Evolutionary conservation across 257 asterid genomes (phyloP).

Genomic region (Scutellaria baicalensis): DNA sequence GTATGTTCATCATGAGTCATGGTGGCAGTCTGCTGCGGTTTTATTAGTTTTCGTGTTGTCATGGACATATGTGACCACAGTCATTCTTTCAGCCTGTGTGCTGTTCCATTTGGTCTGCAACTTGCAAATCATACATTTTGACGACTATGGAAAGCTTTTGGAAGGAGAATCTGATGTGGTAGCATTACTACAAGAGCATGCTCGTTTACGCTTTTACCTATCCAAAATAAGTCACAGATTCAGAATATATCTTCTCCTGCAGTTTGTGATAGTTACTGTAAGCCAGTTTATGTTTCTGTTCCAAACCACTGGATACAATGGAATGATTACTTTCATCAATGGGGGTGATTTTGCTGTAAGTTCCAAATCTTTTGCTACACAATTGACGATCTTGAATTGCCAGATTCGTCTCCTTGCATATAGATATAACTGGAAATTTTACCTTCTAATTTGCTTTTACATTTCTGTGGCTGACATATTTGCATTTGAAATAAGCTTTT

Average conservation of each 20-base stretch:
- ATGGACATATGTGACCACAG: conserved; percentile 50
- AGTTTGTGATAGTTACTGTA: conserved; percentile 57
- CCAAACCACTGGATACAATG: conserved; percentile 61
- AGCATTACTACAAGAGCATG: conserved; percentile 59
- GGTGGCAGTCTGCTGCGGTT: conserved; percentile 60
- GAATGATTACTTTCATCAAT: conserved; percentile 50
- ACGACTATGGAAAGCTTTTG: conserved; percentile 69
- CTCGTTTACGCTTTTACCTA: conserved; percentile 53
- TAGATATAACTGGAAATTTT: background rate
- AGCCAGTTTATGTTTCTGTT: conserved; percentile 68
- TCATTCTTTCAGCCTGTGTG: conserved; percentile 51
- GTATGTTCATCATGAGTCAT: conserved; percentile 50
- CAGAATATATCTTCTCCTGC: conserved; percentile 68
- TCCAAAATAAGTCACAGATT: conserved; percentile 92
- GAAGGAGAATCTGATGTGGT: conserved; percentile 57
- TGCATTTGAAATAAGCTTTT: background rate
- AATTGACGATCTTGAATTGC: conserved; percentile 1
- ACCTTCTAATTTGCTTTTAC: background rate
- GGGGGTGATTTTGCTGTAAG: conserved; percentile 95
- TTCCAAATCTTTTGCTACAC: conserved; percentile 11
- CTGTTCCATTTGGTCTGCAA: conserved; percentile 69
- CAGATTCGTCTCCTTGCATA: background rate
- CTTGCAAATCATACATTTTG: conserved; percentile 79
- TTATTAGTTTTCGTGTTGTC: conserved; percentile 47
- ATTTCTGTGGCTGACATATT: background rate